Evolutionary conservation across 441 rosid species (phyloP).

Genomic region (Brassica hybrid): DNA sequence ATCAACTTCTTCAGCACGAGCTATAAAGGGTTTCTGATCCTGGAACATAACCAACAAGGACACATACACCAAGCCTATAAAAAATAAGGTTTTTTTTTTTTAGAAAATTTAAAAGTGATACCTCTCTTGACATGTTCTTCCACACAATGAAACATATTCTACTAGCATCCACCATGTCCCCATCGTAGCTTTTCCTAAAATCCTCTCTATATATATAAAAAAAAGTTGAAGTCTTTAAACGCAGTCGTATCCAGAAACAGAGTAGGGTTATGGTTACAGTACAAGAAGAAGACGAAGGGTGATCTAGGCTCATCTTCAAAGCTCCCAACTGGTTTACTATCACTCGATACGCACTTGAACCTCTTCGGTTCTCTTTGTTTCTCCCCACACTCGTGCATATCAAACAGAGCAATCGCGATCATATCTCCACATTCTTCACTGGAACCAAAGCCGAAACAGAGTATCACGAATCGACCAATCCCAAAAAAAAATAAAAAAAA

Average conservation of each 20-base stretch:
- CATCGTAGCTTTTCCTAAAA: conserved; percentile 39
- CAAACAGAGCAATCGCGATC: conserved; percentile 65
- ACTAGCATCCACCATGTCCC: conserved; percentile 42
- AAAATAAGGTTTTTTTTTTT: too few relatives aligned
- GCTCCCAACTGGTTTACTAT: neutral
- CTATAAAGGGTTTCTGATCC: conserved; percentile 58
- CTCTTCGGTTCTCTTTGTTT: conserved; percentile 56
- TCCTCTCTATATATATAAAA: conserved; percentile 50
- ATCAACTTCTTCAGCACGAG: conserved; percentile 49
- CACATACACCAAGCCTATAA: too few relatives aligned
- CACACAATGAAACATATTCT: conserved; percentile 59
- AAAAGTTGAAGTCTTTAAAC: too few relatives aligned
- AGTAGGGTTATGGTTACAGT: conserved; percentile 33
- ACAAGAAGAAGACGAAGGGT: conserved; percentile 73
- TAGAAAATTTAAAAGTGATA: too few relatives aligned
- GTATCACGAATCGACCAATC: neutral
- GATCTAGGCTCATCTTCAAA: conserved; percentile 66
- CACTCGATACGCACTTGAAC: conserved; percentile 42
- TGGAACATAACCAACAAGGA: conserved; percentile 37
- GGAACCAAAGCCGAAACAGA: conserved; percentile 32
- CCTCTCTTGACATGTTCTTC: conserved; percentile 68
- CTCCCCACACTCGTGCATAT: conserved; percentile 71
- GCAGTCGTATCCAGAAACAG: neutral
- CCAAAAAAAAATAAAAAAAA: neutral
- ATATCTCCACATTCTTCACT: conserved; percentile 58